A percentile compares a stretch with the other conserved stretches of the same genome.
phyloP scores from a whole-genome alignment of 2,329 filamentous ascomycete species.

The Sarocladium oryzae region DNA sequence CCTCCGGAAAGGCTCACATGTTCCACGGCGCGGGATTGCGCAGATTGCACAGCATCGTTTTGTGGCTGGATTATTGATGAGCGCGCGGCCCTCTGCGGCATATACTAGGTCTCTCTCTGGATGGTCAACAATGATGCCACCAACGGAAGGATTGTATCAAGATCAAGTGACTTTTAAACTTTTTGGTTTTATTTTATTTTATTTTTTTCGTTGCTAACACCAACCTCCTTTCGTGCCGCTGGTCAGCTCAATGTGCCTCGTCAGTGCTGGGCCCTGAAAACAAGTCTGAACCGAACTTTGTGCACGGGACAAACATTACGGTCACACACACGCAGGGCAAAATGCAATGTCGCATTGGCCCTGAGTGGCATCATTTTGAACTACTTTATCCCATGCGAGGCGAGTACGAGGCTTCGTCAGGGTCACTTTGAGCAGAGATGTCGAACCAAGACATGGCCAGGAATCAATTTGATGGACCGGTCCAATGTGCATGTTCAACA shows the following conservation, averaged over 20 bases:
- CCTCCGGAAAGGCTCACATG: too few relatives aligned
- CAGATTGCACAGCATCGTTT: neutral
- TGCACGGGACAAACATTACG: conserved; percentile 5
- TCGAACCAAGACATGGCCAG: too few relatives aligned
- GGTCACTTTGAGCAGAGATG: neutral
- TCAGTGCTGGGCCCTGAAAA: neutral
- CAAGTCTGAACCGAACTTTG: neutral
- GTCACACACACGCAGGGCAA: neutral
- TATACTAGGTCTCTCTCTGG: neutral
- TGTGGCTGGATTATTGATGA: neutral
- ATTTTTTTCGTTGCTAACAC: neutral
- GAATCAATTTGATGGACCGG: neutral
- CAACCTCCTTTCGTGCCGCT: neutral
- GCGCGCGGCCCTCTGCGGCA: too few relatives aligned
- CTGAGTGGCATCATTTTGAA: neutral
- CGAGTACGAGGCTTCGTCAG: conserved; percentile 3
- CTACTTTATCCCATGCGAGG: neutral
- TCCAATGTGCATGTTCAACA: neutral
- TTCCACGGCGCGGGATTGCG: neutral
- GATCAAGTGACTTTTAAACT: too few relatives aligned
- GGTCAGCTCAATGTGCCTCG: neutral
- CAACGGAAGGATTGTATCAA: too few relatives aligned
- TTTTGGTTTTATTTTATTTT: too few relatives aligned
- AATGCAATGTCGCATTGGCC: neutral
- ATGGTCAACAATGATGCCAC: too few relatives aligned